Conservation (phyloP, 1,284 basidiomycete species). For the Coriolopsis trogii region DNA sequence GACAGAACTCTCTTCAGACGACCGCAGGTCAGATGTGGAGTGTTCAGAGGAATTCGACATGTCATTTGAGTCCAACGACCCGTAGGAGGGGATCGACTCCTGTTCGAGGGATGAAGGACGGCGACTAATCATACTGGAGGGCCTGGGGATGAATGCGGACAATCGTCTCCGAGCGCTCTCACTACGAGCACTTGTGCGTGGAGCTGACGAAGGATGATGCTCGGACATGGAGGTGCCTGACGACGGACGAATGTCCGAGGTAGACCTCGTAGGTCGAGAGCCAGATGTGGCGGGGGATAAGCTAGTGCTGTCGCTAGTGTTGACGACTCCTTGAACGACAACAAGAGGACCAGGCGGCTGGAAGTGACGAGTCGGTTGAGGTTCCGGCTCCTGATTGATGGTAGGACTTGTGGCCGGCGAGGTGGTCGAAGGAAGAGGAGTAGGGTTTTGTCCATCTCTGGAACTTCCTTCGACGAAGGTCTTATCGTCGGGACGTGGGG, state of each 20-base stretch:
- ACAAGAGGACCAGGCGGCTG: conserved; percentile 76
- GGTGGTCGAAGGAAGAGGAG: conserved; percentile 1
- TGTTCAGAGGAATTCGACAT: conserved; percentile 5
- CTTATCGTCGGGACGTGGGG: conserved; percentile 6
- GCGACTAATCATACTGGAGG: conserved; percentile 25
- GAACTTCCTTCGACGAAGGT: conserved; percentile 22
- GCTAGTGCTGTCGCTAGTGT: conserved; percentile 61
- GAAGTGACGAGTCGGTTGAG: conserved; percentile 47
- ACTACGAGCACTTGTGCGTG: conserved; percentile 3
- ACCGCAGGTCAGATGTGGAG: background rate
- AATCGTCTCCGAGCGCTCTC: conserved; percentile 26
- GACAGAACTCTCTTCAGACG: background rate
- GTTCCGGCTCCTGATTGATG: conserved; percentile 7
- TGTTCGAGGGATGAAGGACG: conserved; percentile 14
- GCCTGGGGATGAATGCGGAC: conserved; percentile 30
- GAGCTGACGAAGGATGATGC: conserved; percentile 24
- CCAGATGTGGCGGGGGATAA: conserved; percentile 25
- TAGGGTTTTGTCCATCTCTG: conserved; percentile 10
- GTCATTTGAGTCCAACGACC: no score
- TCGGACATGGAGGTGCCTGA: background rate
- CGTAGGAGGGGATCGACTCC: background rate
- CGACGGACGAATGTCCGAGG: conserved; percentile 9
- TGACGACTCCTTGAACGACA: conserved; percentile 79
- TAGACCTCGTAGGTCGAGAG: conserved; percentile 9
- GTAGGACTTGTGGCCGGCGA: conserved; percentile 3